These are phyloP conservation scores for Psilocybe subaeruginosa DNA, from an alignment of 768 basidiomycete genomes.

Conservation along the genomic window DNA sequence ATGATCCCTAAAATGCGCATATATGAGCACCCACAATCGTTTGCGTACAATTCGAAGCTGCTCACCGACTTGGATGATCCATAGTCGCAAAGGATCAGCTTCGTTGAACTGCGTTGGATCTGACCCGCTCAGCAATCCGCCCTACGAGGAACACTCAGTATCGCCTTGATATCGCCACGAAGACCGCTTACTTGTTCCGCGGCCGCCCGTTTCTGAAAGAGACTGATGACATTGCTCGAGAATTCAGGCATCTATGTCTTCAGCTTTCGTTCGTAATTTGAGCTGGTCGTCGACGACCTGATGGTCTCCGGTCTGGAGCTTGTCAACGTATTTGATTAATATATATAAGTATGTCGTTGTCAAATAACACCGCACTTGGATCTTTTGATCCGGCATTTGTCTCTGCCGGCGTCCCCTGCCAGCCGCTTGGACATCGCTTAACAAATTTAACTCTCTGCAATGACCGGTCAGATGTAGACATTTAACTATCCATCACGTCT, in stretches of 20 bases:
- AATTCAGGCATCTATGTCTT: constrained; percentile 38
- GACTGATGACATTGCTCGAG: constrained; percentile 35
- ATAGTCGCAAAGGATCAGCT: constrained; percentile 72
- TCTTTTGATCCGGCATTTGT: neutral
- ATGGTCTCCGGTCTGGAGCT: neutral
- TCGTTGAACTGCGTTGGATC: constrained; percentile 71
- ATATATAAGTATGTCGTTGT: no score
- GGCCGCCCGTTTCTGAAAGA: constrained; percentile 40
- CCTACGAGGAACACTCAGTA: constrained; percentile 42
- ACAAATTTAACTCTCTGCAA: no score
- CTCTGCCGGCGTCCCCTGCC: neutral
- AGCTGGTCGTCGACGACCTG: neutral
- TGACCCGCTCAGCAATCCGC: constrained; percentile 74
- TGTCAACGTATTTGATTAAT: neutral
- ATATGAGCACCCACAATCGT: constrained; percentile 11
- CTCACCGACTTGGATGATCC: constrained; percentile 81
- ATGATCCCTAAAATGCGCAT: constrained; percentile 64
- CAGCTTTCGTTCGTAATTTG: neutral
- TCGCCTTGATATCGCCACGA: neutral
- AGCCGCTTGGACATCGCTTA: no score
- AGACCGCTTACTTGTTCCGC: constrained; percentile 40
- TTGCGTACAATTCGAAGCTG: neutral
- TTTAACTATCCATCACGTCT: no score
- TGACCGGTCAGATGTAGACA: no score
- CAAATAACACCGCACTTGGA: neutral